phyloP scores from a whole-genome alignment of 176 grass and related monocot genomes.

The Avena eriantha region DNA sequence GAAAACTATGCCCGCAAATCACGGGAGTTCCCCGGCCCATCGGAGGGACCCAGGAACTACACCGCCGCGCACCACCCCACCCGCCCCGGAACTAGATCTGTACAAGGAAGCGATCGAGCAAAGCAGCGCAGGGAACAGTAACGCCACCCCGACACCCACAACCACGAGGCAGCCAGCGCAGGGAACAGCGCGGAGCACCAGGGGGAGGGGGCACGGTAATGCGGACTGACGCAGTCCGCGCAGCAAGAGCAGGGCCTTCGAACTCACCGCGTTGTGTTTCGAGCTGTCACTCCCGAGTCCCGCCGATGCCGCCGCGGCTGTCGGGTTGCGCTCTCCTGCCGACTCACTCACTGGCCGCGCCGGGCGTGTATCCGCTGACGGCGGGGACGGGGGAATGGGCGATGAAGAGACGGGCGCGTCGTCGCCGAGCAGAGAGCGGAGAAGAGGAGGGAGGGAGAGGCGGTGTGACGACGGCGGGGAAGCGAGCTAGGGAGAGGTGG shows the following conservation, averaged over 20 bases:
- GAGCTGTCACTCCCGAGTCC: not conserved
- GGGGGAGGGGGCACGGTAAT: slow-evolving; percentile 26
- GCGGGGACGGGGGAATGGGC: slow-evolving; percentile 13
- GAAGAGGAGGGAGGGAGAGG: not conserved
- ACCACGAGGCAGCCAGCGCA: slow-evolving; percentile 14
- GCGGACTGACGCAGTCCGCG: slow-evolving; percentile 16
- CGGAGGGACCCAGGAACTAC: slow-evolving; percentile 44
- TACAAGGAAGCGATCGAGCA: not conserved
- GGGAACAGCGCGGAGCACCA: slow-evolving; percentile 32
- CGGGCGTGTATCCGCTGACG: too few species aligned
- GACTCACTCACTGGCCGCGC: too few species aligned
- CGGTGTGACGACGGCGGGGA: not conserved
- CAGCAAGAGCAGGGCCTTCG: not conserved
- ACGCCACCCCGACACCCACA: not conserved
- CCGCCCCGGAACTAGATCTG: slow-evolving; percentile 40
- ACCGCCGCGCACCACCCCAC: slow-evolving; percentile 34
- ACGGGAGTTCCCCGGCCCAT: slow-evolving; percentile 40
- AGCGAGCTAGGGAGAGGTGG: not conserved
- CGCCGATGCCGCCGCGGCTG: not conserved
- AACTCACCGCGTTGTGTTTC: slow-evolving; percentile 37
- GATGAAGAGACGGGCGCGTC: not conserved
- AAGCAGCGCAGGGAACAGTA: slow-evolving; percentile 38
- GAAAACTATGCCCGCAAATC: slow-evolving; percentile 33
- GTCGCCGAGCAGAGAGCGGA: not conserved
- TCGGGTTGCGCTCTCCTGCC: not conserved